Base-by-base conservation (phyloP, 768 basidiomycete genomes). In the Boletellus ananas region DNA sequence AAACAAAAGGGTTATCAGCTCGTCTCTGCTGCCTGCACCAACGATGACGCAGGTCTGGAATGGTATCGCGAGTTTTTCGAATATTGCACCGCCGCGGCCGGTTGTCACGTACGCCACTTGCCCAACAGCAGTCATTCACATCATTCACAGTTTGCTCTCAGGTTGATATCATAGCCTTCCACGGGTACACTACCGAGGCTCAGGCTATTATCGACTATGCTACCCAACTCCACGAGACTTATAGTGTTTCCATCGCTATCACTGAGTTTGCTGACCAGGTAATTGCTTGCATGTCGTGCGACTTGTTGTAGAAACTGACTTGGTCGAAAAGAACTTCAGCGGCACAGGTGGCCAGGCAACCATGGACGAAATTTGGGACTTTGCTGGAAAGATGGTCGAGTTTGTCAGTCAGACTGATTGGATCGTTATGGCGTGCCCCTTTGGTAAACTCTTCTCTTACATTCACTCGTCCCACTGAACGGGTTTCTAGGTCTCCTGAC, bases 261-360 rank as follows among this genome's bases (percentile, higher is more conserved):
- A 86, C 86, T 4, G 90, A 93, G 61, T 83, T 79, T 58, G 88
- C 87, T 52, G 83, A 80, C 70, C 73, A 81, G 73, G 87, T 80
- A 57, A 16, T 51, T 51, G 27, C 16, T 34, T 6, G 3, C n/a
- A 11, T 6, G 8, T 23, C 13, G 6, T 29, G 48, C 34, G 29
- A 14, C 38, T 11, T 8, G 23, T 6, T 5, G 3, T 16, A 39
- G 21, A 44, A 20, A 37, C 49, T 54, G 16, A 58, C 34, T 17
- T 25, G 41, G 34, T 25, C 47, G 17, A 11, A 25, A 56, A 87
- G 80, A 73, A 84, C 72, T 90, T 79, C 65, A 66, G 62, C 54
- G 73, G 72, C 17, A 42, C 39, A 0, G 72, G 69, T 20, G 49
- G 59, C 0, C 76, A 78, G 52, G 72, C 75, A 47, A 29, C 1